Evolutionary conservation across 2,329 filamentous ascomycete species (phyloP).

Genomic region (Dendrostoma leiphaemia): DNA sequence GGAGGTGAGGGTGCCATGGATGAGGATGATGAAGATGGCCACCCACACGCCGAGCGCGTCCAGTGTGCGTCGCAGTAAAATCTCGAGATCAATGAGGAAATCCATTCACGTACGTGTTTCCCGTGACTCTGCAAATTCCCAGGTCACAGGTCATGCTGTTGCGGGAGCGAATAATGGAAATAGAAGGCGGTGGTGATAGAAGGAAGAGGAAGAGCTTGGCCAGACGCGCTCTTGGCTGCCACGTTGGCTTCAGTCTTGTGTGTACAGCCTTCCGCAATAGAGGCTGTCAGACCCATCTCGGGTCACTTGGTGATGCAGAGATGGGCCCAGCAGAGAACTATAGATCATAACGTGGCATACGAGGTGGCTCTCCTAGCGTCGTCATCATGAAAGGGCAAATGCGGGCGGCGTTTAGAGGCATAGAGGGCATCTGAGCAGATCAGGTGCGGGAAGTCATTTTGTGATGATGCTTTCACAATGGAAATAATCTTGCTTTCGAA

Average conservation of each 20-base stretch:
- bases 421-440: constrained; percentile 17
- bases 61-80: constrained; percentile 85
- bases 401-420: constrained; percentile 19
- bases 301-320: constrained; percentile 9
- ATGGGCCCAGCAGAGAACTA: not conserved
- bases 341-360: constrained; percentile 7
- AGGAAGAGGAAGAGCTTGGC: not conserved
- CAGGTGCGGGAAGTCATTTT: constrained; percentile 8
- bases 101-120: not conserved
- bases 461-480: constrained; percentile 1
- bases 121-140: not conserved
- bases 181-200: not conserved
- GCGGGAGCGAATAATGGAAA: not conserved
- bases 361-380: constrained; percentile 10
- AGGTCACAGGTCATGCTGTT: not conserved
- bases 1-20: constrained; percentile 61
- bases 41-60: constrained; percentile 73
- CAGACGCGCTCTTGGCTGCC: not conserved
- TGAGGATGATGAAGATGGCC: constrained; percentile 76
- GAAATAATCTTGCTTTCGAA: constrained; percentile 9
- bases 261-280: not conserved
- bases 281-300: not conserved
- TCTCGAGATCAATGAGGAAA: not conserved
- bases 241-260: not conserved
- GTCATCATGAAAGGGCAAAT: constrained; percentile 15